Base-by-base conservation (phyloP, 192 early-diverging fungal species). In the Geranomyces variabilis region DNA sequence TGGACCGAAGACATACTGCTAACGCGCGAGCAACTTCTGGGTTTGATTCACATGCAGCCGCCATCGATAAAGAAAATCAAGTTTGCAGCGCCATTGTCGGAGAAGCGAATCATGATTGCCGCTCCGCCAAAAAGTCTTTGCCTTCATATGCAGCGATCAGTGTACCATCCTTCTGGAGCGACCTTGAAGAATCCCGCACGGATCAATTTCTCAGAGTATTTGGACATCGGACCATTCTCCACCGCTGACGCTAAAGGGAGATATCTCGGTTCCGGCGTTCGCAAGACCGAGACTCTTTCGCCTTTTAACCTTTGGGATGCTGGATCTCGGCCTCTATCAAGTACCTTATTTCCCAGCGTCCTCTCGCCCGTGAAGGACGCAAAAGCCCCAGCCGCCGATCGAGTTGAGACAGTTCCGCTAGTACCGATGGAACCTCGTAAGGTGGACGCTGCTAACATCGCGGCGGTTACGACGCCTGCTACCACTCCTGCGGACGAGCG, bases 61-160 rank as follows among this genome's bases (percentile, higher is more conserved):
- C 15, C 17, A 8, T 34, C 26, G 7, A 33, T 72, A 24, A 72
- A 72, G 43, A 60, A 44, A 13, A 34, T 64, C 43, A 63, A 64
- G 47, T 44, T 63, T 41, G 61, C 62, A 8, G 9, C 55, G 28
- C 71, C 63, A 17, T 21, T 73, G n/a, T 86, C 92, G 7, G 89
- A 86, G 1, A 93, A 93, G 67, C 92, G 94, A 64, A 90, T 89
- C 14, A 89, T 93, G 85, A 87, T 98, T 78, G 96, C 93, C 8
- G 89, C 90, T 30, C 85, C 94, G 1, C 96, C 96, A 4, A 83
- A 80, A 31, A 81, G 90, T 33, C 87, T 98, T 13, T 90, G 88
- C 63, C 82, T 96, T 33, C 94, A 96, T 63, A 84, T 98, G 57
- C 92, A 94, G 51, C 88, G 94, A 28, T 92, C 91, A 7, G 85